Evolutionary conservation across 108 stramenopile genomes (phyloP).

Genomic region (Nannochloropsis gaditana): DNA sequence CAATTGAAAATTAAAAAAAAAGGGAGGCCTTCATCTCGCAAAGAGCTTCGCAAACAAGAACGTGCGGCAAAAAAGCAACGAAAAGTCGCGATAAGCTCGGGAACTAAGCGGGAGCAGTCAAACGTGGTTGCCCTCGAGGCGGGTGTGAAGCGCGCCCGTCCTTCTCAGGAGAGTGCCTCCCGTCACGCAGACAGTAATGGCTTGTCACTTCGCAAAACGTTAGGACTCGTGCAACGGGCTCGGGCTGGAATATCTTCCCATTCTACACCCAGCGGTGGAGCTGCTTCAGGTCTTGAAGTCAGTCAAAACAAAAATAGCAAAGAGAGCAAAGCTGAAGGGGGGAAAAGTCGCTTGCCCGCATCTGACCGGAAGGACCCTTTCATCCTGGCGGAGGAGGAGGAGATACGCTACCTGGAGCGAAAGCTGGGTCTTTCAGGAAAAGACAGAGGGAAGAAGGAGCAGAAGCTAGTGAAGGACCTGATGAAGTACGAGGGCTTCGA

Average conservation of each 20-base stretch:
- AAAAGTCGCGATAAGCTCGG: not conserved
- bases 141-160: not conserved
- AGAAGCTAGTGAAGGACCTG: conserved; percentile 2
- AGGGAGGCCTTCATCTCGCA: not conserved
- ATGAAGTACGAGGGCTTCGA: conserved; percentile 15
- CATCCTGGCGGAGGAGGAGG: not conserved
- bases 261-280: not conserved
- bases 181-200: not conserved
- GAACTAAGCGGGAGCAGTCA: not conserved
- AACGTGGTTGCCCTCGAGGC: not conserved
- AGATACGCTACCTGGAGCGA: not conserved
- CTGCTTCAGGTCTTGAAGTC: not conserved
- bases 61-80: not conserved
- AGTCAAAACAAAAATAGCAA: not conserved
- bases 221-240: not conserved
- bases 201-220: not conserved
- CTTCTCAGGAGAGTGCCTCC: not conserved
- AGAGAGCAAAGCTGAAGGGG: not conserved
- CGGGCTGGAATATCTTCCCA: not conserved
- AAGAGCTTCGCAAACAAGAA: not conserved
- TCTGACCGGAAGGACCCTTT: not conserved
- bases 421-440: not conserved
- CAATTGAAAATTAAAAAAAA: not conserved
- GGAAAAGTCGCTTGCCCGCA: not conserved
- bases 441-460: not conserved